Evolutionary conservation across 2,329 filamentous ascomycete species (phyloP).

Genomic region (Cordyceps tenuipes): DNA sequence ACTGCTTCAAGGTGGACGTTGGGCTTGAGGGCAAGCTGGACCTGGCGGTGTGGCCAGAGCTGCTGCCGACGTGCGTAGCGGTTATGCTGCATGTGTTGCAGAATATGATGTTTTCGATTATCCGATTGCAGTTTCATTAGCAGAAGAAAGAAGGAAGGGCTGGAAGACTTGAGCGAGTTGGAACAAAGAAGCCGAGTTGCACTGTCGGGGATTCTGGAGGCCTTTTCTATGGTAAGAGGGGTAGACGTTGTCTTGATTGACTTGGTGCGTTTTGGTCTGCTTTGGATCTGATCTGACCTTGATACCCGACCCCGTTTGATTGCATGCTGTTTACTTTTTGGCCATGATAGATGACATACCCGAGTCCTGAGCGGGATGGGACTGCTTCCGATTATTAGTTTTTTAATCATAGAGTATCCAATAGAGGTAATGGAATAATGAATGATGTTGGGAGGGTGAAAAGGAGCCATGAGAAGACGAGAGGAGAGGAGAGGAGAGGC

Average conservation of each 20-base stretch:
- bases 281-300: conserved; percentile 1
- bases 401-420: not conserved
- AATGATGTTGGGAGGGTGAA: not conserved
- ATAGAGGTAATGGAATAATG: not conserved
- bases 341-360: not conserved
- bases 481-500: too few relatives aligned
- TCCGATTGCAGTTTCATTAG: conserved; percentile 50
- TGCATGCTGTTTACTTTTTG: not conserved
- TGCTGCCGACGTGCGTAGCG: conserved; percentile 56
- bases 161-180: not conserved
- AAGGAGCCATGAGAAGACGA: too few relatives aligned
- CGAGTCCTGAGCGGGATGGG: not conserved
- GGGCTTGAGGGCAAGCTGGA: conserved; percentile 57
- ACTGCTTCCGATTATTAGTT: not conserved
- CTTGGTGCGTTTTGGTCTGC: not conserved
- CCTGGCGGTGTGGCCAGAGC: conserved; percentile 57
- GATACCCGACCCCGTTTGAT: not conserved
- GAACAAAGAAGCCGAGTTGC: not conserved
- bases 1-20: conserved; percentile 53
- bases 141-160: not conserved
- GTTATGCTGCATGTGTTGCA: conserved; percentile 62
- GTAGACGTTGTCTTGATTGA: not conserved
- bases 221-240: not conserved
- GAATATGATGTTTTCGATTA: conserved; percentile 65
- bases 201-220: not conserved